These are phyloP conservation scores for Cucurbita pepo DNA, from an alignment of 306 rosid species.

Conservation along the genomic window DNA sequence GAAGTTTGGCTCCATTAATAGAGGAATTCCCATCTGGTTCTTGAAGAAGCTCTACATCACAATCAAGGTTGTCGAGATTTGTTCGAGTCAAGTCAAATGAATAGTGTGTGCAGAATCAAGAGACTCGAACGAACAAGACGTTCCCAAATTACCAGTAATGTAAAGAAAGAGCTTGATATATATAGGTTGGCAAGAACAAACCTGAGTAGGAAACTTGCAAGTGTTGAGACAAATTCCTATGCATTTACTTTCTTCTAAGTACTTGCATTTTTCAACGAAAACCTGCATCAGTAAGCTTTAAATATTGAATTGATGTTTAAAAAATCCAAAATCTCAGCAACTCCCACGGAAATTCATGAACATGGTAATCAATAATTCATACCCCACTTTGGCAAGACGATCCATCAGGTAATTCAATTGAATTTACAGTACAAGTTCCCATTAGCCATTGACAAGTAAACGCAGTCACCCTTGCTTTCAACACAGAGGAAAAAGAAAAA, in stretches of 20 bases:
- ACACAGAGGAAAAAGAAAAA: neutral
- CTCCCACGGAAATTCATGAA: neutral
- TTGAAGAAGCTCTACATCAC: constrained; percentile 54
- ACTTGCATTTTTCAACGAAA: constrained; percentile 78
- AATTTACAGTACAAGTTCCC: constrained; percentile 73
- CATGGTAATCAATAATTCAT: neutral
- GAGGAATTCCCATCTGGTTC: constrained; percentile 84
- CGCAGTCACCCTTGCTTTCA: constrained; percentile 89
- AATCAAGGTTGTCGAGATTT: constrained; percentile 3
- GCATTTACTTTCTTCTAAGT: constrained; percentile 87
- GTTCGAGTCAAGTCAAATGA: neutral
- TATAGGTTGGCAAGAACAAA: constrained; percentile 12
- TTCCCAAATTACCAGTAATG: neutral
- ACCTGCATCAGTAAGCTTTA: constrained; percentile 35
- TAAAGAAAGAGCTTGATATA: neutral
- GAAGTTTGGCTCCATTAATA: constrained; percentile 85
- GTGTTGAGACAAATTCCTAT: constrained; percentile 68
- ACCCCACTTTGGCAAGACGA: constrained; percentile 71
- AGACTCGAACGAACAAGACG: neutral
- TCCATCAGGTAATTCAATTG: constrained; percentile 51
- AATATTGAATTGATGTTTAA: neutral
- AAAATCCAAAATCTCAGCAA: neutral
- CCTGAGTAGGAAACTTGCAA: constrained; percentile 94
- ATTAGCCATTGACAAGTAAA: constrained; percentile 90
- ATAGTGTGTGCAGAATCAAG: neutral